Percentiles rank a stretch among this genome's conserved stretches.
Evolutionary conservation across 1,139 yeast genomes (phyloP).

Genomic region (Pichia sp.): DNA sequence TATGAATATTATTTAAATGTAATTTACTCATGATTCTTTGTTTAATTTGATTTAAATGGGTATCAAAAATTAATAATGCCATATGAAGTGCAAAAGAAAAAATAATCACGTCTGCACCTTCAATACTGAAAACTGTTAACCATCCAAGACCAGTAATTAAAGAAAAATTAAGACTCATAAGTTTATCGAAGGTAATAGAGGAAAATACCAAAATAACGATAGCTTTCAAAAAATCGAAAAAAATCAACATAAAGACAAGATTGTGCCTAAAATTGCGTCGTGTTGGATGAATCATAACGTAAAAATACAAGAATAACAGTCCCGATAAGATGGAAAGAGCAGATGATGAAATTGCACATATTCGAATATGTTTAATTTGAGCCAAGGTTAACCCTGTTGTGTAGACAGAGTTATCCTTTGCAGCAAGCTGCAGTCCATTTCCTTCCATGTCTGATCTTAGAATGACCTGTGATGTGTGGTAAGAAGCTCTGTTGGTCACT

Average conservation of each 20-base stretch:
- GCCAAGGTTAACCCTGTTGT: conserved; percentile 29
- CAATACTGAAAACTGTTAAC: conserved; percentile 75
- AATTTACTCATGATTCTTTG: background rate
- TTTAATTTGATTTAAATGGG: background rate
- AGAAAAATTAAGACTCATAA: conserved; percentile 35
- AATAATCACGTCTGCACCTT: conserved; percentile 85
- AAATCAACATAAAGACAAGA: conserved; percentile 58
- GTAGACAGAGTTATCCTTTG: background rate
- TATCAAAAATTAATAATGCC: conserved; percentile 59
- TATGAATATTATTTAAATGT: background rate
- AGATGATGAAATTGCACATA: conserved; percentile 53
- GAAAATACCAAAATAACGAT: conserved; percentile 67
- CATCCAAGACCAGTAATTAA: conserved; percentile 78
- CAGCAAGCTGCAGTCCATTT: no score
- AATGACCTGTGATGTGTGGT: no score
- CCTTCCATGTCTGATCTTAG: no score
- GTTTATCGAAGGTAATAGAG: conserved; percentile 46
- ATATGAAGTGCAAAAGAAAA: conserved; percentile 80
- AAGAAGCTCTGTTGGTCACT: no score
- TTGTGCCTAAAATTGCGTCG: conserved; percentile 65
- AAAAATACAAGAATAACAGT: conserved; percentile 46
- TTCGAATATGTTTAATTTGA: conserved; percentile 26
- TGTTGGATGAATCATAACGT: conserved; percentile 56
- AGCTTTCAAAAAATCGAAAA: conserved; percentile 74
- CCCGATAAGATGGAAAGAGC: conserved; percentile 53